A percentile compares a stretch with the other conserved stretches of the same genome.
Evolutionary conservation across 768 basidiomycete genomes (phyloP).

Genomic region (Boletellus ananas): DNA sequence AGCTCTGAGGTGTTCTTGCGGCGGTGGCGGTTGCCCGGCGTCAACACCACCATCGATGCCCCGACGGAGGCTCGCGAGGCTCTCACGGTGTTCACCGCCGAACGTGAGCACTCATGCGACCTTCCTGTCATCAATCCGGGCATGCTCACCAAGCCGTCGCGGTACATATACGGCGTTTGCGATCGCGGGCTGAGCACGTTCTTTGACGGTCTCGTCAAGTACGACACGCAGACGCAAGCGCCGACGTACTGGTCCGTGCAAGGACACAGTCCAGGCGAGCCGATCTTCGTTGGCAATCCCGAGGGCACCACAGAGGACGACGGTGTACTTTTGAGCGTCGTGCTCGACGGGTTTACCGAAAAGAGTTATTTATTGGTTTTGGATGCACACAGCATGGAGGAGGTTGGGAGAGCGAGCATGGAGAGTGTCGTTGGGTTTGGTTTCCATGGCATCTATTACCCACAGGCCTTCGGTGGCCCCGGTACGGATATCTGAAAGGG

Average conservation of each 20-base stretch:
- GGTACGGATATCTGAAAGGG: slow-evolving; percentile 21
- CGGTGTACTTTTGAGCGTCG: slow-evolving; percentile 37
- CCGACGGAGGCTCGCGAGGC: slow-evolving; percentile 18
- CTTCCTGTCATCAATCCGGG: slow-evolving; percentile 35
- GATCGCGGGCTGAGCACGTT: slow-evolving; percentile 30
- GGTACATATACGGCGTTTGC: slow-evolving; percentile 31
- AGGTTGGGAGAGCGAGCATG: slow-evolving; percentile 36
- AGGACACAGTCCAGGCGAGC: slow-evolving; percentile 34
- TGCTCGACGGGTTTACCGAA: slow-evolving; percentile 30
- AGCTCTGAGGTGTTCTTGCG: slow-evolving; percentile 22
- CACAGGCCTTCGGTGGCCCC: slow-evolving; percentile 6
- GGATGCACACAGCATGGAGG: slow-evolving; percentile 34
- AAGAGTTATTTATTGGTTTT: slow-evolving; percentile 36
- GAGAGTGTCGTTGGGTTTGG: slow-evolving; percentile 31
- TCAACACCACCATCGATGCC: slow-evolving; percentile 15
- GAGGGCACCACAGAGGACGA: slow-evolving; percentile 31
- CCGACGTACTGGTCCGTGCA: slow-evolving; percentile 26
- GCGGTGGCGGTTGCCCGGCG: slow-evolving; percentile 31
- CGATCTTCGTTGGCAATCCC: slow-evolving; percentile 36
- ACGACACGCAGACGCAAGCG: slow-evolving; percentile 27
- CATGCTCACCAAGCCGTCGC: slow-evolving; percentile 29
- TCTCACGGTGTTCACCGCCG: slow-evolving; percentile 18
- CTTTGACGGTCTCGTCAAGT: slow-evolving; percentile 35
- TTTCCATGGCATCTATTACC: slow-evolving; percentile 33
- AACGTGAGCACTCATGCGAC: slow-evolving; percentile 31